Evolutionary conservation across 306 rosid genomes (phyloP), one percentile per base, ranked within the genome.

Genomic region (Albizia julibrissin): DNA sequence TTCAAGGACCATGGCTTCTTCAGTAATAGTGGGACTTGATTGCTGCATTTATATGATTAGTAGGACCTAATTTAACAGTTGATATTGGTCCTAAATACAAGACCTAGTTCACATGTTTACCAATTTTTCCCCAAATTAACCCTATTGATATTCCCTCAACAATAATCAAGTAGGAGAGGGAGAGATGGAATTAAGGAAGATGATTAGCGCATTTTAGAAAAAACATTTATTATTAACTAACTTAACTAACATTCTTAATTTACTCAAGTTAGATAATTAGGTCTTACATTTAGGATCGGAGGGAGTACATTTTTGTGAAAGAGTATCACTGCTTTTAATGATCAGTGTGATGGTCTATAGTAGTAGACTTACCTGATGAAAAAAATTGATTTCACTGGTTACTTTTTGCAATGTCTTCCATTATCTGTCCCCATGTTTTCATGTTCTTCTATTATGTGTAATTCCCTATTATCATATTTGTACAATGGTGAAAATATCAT

Each of bases 291-390:
- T 29, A 29, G 31, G 1, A 29, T 2, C 3, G 3, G 31, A 29
- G 31, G 31, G 3, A 29, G 2, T 29, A 29, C 31, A 52, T 81
- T 72, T 34, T 14, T 26, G 39, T 31, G 29, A 50, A 26, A 62
- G 4, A 68, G 50, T 21, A 33, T 68, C 69, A 27, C 34, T 58
- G 58, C 50, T 68, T 77, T 31, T 39, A n/a, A 9, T 82, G 26
- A 61, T 75, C 64, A 43, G 27, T 31, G 14, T 12, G 39, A 27
- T 14, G 40, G n/a, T 5, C 40, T 62, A 5, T 13, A 6, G 8
- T 62, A 62, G 21, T 47, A 61, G 75, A 66, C 50, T 67, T 64
- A 95, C 95, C 93, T 70, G 65, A 37, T 74, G 58, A 46, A 59
- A 37, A 52, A 74, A 72, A 56, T 44, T 77, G 8, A 74, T 82